Conservation (phyloP, 2,329 filamentous ascomycete genomes). For the Aspergillus sp. region DNA sequence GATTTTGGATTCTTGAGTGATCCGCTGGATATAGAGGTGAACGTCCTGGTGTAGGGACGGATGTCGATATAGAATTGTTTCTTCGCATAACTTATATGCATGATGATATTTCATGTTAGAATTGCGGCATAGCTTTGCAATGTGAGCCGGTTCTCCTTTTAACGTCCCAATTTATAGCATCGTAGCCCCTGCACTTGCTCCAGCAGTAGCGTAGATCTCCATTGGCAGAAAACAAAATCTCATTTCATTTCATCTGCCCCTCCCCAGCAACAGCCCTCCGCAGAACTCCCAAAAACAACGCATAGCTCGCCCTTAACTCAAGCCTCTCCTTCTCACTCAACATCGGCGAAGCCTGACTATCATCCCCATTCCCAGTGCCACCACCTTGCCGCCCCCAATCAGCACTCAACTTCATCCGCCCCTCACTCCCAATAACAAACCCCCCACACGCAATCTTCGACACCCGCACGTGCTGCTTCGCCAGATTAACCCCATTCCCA, state of each 20-base stretch:
- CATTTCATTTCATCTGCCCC: constrained; percentile 5
- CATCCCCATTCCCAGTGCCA: constrained; percentile 8
- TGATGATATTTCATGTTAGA: neutral
- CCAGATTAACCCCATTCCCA: constrained; percentile 1
- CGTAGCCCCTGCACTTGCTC: neutral
- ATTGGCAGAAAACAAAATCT: neutral
- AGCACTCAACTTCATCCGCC: constrained; percentile 33
- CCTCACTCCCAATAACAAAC: constrained; percentile 34
- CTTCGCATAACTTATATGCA: neutral
- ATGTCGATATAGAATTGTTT: neutral
- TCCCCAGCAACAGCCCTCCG: constrained; percentile 20
- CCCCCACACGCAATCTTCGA: constrained; percentile 33
- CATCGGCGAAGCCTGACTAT: constrained; percentile 9
- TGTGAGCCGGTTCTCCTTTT: neutral
- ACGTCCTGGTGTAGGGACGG: neutral
- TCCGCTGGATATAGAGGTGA: too few species aligned
- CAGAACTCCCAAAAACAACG: constrained; percentile 25
- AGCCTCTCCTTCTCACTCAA: constrained; percentile 11
- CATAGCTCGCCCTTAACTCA: constrained; percentile 26
- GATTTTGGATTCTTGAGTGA: constrained; percentile 27
- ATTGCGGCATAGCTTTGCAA: neutral
- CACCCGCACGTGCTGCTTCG: constrained; percentile 25
- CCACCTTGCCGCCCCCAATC: constrained; percentile 5
- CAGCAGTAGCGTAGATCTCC: neutral
- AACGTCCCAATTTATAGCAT: too few species aligned